A percentile compares a stretch with the other conserved stretches of the same genome.
phyloP scores from a whole-genome alignment of 257 asterid species.

The Solanum tarapatanum region DNA sequence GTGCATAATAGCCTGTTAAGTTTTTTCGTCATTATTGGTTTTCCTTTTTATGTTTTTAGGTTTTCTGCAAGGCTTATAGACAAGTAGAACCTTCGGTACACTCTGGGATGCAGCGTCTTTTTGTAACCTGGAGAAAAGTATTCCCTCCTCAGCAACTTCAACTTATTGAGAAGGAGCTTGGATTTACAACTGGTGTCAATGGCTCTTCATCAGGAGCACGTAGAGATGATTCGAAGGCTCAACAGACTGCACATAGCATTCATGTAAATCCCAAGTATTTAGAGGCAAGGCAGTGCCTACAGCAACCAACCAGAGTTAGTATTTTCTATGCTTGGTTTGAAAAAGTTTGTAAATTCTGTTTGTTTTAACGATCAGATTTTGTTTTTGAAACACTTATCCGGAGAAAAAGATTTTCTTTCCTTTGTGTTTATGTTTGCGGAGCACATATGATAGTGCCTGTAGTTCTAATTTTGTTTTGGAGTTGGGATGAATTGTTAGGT shows the following conservation, averaged over 20 bases:
- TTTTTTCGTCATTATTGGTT: not conserved
- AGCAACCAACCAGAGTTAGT: slow-evolving; percentile 50
- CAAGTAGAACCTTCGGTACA: slow-evolving; percentile 68
- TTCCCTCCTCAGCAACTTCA: slow-evolving; percentile 67
- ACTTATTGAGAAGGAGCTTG: slow-evolving; percentile 74
- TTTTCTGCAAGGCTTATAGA: slow-evolving; percentile 71
- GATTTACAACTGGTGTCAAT: slow-evolving; percentile 41
- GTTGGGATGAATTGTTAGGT: not conserved
- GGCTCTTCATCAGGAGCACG: slow-evolving; percentile 42
- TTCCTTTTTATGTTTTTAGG: slow-evolving; percentile 25
- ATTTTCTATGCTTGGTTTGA: not conserved
- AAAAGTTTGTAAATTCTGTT: not conserved
- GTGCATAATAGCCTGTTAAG: not conserved
- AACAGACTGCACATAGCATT: slow-evolving; percentile 72
- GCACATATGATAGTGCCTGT: not conserved
- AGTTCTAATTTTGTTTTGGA: not conserved
- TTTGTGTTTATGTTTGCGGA: not conserved
- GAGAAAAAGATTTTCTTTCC: not conserved
- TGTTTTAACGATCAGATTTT: not conserved
- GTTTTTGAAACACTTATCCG: not conserved
- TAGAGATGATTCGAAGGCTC: slow-evolving; percentile 50
- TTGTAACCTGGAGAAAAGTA: slow-evolving; percentile 86
- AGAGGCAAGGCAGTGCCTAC: slow-evolving; percentile 70
- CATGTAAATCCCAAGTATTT: slow-evolving; percentile 85
- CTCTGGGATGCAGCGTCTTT: slow-evolving; percentile 82